phyloP scores from a whole-genome alignment of 192 early-diverging fungal genomes.

The Coemansia sp. region DNA sequence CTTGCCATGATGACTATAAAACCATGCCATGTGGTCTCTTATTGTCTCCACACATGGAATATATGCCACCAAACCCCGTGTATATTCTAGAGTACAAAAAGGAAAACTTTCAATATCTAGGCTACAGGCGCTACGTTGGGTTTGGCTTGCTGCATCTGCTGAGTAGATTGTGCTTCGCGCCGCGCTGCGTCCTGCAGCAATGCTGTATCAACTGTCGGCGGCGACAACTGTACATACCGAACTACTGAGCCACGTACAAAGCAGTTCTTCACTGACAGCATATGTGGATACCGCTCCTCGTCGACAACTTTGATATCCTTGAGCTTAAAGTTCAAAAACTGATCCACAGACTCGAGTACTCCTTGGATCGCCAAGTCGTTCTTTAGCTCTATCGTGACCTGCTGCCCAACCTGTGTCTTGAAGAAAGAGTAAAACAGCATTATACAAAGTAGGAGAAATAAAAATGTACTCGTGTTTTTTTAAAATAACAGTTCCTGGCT shows the following conservation, averaged over 20 bases:
- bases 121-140: constrained; percentile 15
- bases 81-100: background rate
- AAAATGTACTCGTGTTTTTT: background rate
- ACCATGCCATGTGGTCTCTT: background rate
- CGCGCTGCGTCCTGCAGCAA: constrained; percentile 96
- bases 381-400: constrained; percentile 97
- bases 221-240: constrained; percentile 90
- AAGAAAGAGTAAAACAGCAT: constrained; percentile 99
- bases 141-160: constrained; percentile 41
- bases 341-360: constrained; percentile 95
- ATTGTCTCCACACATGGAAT: background rate
- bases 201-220: constrained; percentile 88
- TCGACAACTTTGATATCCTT: constrained; percentile 86
- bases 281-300: constrained; percentile 91
- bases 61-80: no score
- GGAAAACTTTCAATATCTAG: background rate
- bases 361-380: constrained; percentile 95
- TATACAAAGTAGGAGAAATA: background rate
- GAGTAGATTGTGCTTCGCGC: constrained; percentile 72
- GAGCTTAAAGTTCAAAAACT: constrained; percentile 98
- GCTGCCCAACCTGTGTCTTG: constrained; percentile 95
- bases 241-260: constrained; percentile 99
- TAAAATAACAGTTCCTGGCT: background rate
- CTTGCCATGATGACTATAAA: background rate
- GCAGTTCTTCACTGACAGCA: constrained; percentile 98